These are phyloP conservation scores for Omphalotus guepiniiformis DNA, from an alignment of 768 basidiomycete species.

Conservation along the genomic window DNA sequence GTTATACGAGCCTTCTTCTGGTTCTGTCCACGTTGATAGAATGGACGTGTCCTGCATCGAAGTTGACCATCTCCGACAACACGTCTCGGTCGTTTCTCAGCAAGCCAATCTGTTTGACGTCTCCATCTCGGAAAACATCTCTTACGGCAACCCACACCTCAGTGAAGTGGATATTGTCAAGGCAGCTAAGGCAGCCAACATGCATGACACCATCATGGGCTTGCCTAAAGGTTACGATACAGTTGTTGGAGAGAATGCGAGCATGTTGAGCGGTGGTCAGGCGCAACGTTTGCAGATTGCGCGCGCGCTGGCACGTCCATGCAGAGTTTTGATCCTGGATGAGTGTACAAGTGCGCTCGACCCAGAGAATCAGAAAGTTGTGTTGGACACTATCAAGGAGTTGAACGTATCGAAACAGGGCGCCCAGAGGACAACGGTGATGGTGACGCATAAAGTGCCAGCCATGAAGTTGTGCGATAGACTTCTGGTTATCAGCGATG, in stretches of 20 bases:
- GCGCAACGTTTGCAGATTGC: constrained; percentile 93
- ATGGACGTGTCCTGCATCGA: constrained; percentile 54
- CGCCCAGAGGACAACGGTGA: constrained; percentile 79
- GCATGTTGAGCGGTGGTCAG: constrained; percentile 91
- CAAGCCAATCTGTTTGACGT: constrained; percentile 87
- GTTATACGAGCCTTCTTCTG: constrained; percentile 74
- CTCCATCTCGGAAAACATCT: constrained; percentile 83
- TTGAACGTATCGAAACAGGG: constrained; percentile 37
- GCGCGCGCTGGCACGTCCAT: constrained; percentile 74
- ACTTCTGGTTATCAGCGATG: constrained; percentile 77
- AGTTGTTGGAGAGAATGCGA: constrained; percentile 83
- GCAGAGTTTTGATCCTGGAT: constrained; percentile 79
- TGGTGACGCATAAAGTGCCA: constrained; percentile 90
- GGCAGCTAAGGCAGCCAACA: constrained; percentile 75
- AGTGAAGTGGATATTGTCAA: constrained; percentile 53
- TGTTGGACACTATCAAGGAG: constrained; percentile 69
- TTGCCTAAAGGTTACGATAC: constrained; percentile 88
- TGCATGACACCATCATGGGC: constrained; percentile 80
- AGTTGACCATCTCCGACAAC: constrained; percentile 73
- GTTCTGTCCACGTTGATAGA: constrained; percentile 56
- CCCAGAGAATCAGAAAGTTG: constrained; percentile 73
- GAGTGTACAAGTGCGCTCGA: constrained; percentile 96
- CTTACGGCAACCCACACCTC: constrained; percentile 60
- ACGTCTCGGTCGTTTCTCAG: constrained; percentile 87
- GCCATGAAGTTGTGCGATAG: constrained; percentile 93